Evolutionary conservation across 306 rosid species (phyloP), one percentile per base, ranked within the genome.

Genomic region (Dryas octopetala): DNA sequence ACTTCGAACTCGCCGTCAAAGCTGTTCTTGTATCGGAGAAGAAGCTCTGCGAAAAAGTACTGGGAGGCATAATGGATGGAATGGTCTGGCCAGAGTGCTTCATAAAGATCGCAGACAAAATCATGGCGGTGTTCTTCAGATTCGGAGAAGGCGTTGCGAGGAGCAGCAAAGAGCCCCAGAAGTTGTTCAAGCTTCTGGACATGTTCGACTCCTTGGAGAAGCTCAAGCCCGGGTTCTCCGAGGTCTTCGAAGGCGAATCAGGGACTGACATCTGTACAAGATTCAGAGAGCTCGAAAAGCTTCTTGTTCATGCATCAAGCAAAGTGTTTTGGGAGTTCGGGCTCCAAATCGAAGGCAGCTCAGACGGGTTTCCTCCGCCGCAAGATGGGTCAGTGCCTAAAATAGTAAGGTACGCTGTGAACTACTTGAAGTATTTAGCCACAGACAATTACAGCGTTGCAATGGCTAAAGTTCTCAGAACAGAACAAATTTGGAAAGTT

Each of bases 251-350:
- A 1, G 90, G 91, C 5, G 97, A 91, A 71, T 64, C 97, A 0
- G 97, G 96, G 0, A 60, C 63, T 0, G 93, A 90, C 66, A 90
- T 94, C 16, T 80, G 93, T 19, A 70, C 55, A 0, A 79, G 97
- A 58, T 91, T 88, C 68, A 65, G 95, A n/a, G 95, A 91, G 53
- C 88, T 94, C 2, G 84, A 87, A 62, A 91, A 94, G 86, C 96
- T 94, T 49, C 87, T 91, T 19, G 79, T 94, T 17, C 91, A 91
- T 49, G 91, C 96, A 1, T 87, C 98, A 0, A 91, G 89, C 73
- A 87, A 90, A 76, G 97, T 91, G 0, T 91, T 86, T 61, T 93
- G 92, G 92, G 96, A 91, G 71, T 93, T 93, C 8, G 98, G 97
- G 4, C 83, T 93, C 54, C 88, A 91, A 80, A 93, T 93, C 7